Base-by-base conservation (phyloP, 176 grass and related monocot genomes). In the Hsuehochloa calcarea region DNA sequence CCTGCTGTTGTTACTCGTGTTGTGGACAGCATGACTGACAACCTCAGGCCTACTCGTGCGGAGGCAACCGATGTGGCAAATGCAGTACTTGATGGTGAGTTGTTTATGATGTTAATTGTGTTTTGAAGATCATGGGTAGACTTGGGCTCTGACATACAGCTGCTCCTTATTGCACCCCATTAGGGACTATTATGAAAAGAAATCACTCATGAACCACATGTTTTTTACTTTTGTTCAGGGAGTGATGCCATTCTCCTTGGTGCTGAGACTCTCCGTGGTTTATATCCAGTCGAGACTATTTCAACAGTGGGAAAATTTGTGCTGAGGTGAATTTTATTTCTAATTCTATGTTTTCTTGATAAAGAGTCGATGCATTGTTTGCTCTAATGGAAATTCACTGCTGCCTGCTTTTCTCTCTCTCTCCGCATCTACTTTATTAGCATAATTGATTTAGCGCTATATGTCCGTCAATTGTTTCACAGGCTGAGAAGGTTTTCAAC, bases 401-500 rank as follows among this genome's bases (percentile, higher is more conserved):
- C 35, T 27, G 5, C n/a, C 25, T 51, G 13, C 14, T 15, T 61
- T 29, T 37, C 27, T 49, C 11, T n/a, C n/a, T 39, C 3, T 72
- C 5, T 58, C 58, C 10, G 3, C 39, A 65, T 52, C 47, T 79
- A 27, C 6, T 51, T 49, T 67, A 12, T 38, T 8, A 77, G n/a
- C 15, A 66, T 46, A 38, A 62, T 79, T 37, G 58, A 68, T 75
- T 79, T 62, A 55, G 39, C 73, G 23, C 76, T 64, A 71, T 59
- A 37, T 77, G 52, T 79, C n/a, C 3, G 13, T 47, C 68, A 5
- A 72, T 59, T 60, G 29, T 55, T 89, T 90, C 62, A 83, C 75
- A 99, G 97, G 92, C 93, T 59, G 97, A 99, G 88, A 99, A 99
- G 82, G 97, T 99, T 52, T 99, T 96, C 82, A 99, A 99, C 85